Base-by-base conservation (phyloP, 2,329 filamentous ascomycete species). In the Apiospora aurea region DNA sequence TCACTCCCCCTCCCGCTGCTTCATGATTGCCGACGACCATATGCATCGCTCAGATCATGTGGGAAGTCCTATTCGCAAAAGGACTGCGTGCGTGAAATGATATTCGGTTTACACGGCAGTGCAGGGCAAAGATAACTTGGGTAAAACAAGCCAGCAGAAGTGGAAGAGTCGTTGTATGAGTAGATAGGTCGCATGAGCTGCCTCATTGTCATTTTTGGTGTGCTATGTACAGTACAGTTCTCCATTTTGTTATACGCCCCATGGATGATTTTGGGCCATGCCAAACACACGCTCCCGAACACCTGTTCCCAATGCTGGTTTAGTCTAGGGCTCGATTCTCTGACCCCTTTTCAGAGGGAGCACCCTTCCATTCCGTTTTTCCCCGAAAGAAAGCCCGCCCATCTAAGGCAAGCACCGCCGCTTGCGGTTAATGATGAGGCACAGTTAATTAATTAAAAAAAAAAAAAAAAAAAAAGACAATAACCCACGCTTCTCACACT, bases 401-500 rank as follows among this genome's bases (percentile, higher is more conserved):
- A 13, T 41, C 57, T 41, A n/a, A 41, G 57, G 29, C 29, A 18
- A 41, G 57, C 57, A 41, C 16, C 43, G 26, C 57, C 51, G 69
- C 46, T 34, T 51, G 41, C 29, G 34, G 34, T 64, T 16, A 16
- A 34, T 38, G 4, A 24, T 47, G 43, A 53, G 72, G 67, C 46
- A 74, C 71, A 73, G 66, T 69, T 46, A 69, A 72, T 71, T n/a
- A n/a, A n/a, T n/a, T n/a, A n/a, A n/a, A n/a, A n/a, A n/a, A n/a
- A n/a, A n/a, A n/a, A n/a, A n/a, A n/a, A n/a, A n/a, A 67, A 64
- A 18, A 49, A 38, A 38, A 38, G 34, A 38, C 34, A 38, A 75
- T 72, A 73, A 72, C 70, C 72, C 69, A 61, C 47, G 67, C 70
- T 47, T 21, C 51, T 69, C 29, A 53, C 47, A 49, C 67, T 61